Evolutionary conservation across 768 basidiomycete species (phyloP).

Genomic region (Rubroboletus pulcherrimus): DNA sequence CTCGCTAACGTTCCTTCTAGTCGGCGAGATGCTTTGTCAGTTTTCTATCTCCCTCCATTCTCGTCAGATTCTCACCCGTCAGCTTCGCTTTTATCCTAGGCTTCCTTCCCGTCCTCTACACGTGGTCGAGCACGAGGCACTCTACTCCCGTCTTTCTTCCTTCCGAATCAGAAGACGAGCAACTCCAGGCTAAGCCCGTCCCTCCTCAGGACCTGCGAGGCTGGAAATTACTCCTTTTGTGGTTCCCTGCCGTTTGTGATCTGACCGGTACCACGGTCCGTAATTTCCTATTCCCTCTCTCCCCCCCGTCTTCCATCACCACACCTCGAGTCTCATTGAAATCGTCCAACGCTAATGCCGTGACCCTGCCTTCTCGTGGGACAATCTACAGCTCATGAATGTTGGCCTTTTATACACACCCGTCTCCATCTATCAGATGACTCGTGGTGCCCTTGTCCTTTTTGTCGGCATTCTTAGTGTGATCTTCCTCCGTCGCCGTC

Average conservation of each 20-base stretch:
- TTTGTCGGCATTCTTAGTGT: conserved; percentile 93
- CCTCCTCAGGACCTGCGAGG: conserved; percentile 50
- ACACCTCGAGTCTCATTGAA: conserved; percentile 3
- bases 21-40: conserved; percentile 93
- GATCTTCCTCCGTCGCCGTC: conserved; percentile 79
- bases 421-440: conserved; percentile 98
- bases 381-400: conserved; percentile 71
- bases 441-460: conserved; percentile 85
- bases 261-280: conserved; percentile 86
- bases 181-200: conserved; percentile 31
- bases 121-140: conserved; percentile 52
- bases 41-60: conserved; percentile 26
- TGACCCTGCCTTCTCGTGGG: conserved; percentile 9
- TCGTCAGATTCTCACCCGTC: conserved; percentile 13
- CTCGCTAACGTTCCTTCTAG: conserved; percentile 45
- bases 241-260: conserved; percentile 88
- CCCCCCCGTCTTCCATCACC: conserved; percentile 6
- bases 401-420: conserved; percentile 93
- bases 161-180: conserved; percentile 44
- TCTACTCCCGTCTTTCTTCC: conserved; percentile 52
- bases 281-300: conserved; percentile 21
- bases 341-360: conserved; percentile 17
- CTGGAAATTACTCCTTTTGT: conserved; percentile 70
- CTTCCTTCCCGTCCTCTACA: conserved; percentile 80
- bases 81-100: conserved; percentile 42